Percentiles rank a stretch among this genome's conserved stretches.
Conservation (phyloP, 495 filamentous ascomycete species). For the Thermochaetoides thermophila region DNA sequence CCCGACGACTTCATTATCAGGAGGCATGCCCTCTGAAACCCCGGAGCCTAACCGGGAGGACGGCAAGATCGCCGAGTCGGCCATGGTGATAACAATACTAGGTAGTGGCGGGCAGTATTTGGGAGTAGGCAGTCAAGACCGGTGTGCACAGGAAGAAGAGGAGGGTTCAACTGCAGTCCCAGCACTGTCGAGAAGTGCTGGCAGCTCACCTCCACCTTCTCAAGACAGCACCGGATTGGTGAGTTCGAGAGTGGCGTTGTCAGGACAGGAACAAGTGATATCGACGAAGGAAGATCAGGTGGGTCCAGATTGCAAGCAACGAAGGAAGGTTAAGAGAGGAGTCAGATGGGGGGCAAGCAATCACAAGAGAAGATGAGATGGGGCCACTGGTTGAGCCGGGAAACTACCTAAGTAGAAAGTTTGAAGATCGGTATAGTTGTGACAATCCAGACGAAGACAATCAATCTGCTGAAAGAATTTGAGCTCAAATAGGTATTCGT, state of each 20-base stretch:
- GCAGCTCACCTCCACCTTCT: constrained; percentile 1
- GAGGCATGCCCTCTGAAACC: constrained; percentile 4
- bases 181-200: not conserved
- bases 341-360: too few relatives aligned
- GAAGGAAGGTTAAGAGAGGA: too few relatives aligned
- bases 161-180: not conserved
- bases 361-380: too few relatives aligned
- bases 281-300: constrained; percentile 8
- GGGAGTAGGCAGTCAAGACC: too few relatives aligned
- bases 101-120: too few relatives aligned
- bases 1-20: constrained; percentile 1
- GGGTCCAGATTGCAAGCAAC: too few relatives aligned
- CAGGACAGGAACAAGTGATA: not conserved
- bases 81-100: constrained; percentile 10
- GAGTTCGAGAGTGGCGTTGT: constrained; percentile 8
- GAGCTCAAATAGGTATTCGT: too few relatives aligned
- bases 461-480: too few relatives aligned
- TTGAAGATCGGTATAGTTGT: too few relatives aligned
- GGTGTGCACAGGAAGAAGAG: not conserved
- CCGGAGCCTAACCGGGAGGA: constrained; percentile 3
- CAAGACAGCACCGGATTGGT: constrained; percentile 6
- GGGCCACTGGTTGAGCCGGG: too few relatives aligned
- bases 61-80: constrained; percentile 7
- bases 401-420: too few relatives aligned
- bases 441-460: too few relatives aligned